Conservation (phyloP, 306 rosid species). For the Castanea sativa region DNA sequence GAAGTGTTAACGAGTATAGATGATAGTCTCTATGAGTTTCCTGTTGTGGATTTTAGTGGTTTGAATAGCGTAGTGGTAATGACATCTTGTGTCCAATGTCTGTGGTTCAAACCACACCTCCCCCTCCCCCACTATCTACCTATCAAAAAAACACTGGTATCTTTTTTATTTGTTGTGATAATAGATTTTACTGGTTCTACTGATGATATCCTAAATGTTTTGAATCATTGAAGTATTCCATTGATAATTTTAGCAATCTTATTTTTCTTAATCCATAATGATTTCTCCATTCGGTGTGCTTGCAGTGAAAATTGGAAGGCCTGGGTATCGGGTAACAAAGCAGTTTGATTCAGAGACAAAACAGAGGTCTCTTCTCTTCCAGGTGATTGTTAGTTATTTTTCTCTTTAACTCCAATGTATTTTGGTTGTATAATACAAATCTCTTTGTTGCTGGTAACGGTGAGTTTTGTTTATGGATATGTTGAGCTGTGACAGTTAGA, state of each 20-base stretch:
- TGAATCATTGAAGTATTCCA: not conserved
- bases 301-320: constrained; percentile 94
- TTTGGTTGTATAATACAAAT: not conserved
- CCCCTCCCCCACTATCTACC: no score
- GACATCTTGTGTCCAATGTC: no score
- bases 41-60: not conserved
- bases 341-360: constrained; percentile 90
- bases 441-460: not conserved
- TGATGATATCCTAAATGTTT: not conserved
- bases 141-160: no score
- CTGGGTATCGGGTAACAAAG: constrained; percentile 91
- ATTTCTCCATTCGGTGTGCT: not conserved
- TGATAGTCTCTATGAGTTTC: not conserved
- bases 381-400: constrained; percentile 39
- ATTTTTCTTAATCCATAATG: not conserved
- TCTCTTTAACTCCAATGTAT: not conserved
- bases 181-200: not conserved
- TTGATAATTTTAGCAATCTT: not conserved
- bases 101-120: no score
- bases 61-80: not conserved
- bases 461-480: not conserved
- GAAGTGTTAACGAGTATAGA: not conserved
- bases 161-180: no score
- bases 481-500: not conserved
- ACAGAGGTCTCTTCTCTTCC: constrained; percentile 92